Evolutionary conservation across 805 yeast species (phyloP).

Genomic region (Blastobotrys parvus): DNA sequence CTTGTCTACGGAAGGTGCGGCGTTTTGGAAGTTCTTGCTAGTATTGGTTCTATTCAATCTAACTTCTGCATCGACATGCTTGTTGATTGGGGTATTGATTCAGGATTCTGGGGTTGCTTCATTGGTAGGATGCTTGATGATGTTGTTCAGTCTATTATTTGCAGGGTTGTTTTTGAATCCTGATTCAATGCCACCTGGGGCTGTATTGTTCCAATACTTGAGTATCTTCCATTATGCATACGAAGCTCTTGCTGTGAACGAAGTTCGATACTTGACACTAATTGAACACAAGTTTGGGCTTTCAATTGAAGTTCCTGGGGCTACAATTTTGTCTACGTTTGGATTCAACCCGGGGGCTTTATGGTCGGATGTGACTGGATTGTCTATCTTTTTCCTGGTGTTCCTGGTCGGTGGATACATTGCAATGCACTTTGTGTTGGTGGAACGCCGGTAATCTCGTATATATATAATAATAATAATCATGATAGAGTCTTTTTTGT

Average conservation of each 20-base stretch:
- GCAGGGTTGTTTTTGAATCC: conserved; percentile 92
- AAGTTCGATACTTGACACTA: conserved; percentile 76
- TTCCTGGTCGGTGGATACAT: conserved; percentile 67
- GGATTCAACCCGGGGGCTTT: conserved; percentile 84
- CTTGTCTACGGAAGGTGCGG: conserved; percentile 65
- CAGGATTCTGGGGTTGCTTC: conserved; percentile 91
- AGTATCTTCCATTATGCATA: conserved; percentile 95
- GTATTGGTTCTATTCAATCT: conserved; percentile 77
- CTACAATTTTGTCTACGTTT: conserved; percentile 89
- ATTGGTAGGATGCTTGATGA: conserved; percentile 72
- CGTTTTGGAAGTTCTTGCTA: conserved; percentile 58
- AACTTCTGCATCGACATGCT: conserved; percentile 74
- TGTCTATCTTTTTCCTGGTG: conserved; percentile 46
- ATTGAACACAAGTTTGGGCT: conserved; percentile 87
- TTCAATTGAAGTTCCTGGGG: conserved; percentile 95
- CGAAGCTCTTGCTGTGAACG: conserved; percentile 87
- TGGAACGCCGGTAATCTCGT: conserved; percentile 53
- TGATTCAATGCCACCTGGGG: conserved; percentile 46
- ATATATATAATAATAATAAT: too few relatives aligned
- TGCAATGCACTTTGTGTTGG: conserved; percentile 61
- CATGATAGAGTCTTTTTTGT: too few relatives aligned
- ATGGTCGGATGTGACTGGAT: conserved; percentile 52
- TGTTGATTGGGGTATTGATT: conserved; percentile 79
- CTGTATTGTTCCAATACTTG: conserved; percentile 70
- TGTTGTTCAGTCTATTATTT: conserved; percentile 78